Base-by-base conservation (phyloP, 306 rosid genomes). In the Cicer chorassanicum region DNA sequence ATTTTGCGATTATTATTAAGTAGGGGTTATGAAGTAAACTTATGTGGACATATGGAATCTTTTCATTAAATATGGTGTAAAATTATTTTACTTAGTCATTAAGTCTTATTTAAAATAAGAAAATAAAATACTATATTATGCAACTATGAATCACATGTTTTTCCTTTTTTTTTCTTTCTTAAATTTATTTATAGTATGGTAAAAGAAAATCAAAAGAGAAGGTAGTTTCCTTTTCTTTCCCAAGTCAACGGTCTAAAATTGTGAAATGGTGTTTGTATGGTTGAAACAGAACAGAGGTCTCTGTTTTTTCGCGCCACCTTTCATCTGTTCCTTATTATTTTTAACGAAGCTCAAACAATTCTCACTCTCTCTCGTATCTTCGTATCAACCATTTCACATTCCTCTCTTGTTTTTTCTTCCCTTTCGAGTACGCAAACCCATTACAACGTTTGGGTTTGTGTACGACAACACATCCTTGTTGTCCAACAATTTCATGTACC, bases 361-460 rank as follows among this genome's bases (percentile, higher is more conserved):
- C 55, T 68, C 29, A 68, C 6, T 81, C 72, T 15, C 72, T 60
- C 62, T 57, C 41, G 36, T 29, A 1, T 18, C 7, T 83, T 68
- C 8, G 2, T 7, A 60, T 60, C 74, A 14, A 55, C 62, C 51
- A 71, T 81, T 50, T 68, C 63, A n/a, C 9, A 4, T 65, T 72
- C 13, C 21, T 68, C 4, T 68, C 46, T 41, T 45, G 0, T 53
- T 60, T n/a, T 19, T 66, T 65, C 14, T 62, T 82, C 68, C 34
- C 55, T 7, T 11, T 73, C 38, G 70, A 14, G 55, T 36, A 50
- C 81, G 14, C 73, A 84, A 82, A 72, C 78, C 81, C 79, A 69
- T 74, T 7, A 39, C 29, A 40, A n/a, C 9, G 1, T 53, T 62
- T 73, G 85, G 83, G 85, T 84, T 84, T 84, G 85, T 81, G 81